Evolutionary conservation across 179 eudicot genomes (phyloP).

Genomic region (Silene noctiflora): DNA sequence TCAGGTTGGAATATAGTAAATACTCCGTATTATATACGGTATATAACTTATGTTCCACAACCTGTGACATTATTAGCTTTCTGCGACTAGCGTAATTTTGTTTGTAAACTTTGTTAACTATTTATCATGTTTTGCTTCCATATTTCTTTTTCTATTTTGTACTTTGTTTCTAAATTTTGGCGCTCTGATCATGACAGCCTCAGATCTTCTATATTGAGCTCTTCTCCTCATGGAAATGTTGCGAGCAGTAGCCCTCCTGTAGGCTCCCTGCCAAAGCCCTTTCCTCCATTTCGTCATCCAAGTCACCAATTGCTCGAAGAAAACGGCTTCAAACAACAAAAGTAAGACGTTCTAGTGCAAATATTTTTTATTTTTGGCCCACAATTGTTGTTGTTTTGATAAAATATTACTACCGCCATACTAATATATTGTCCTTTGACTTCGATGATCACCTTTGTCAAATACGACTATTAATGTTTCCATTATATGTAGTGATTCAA

Average conservation of each 20-base stretch:
- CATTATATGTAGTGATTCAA: too few relatives aligned
- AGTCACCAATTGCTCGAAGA: constrained; percentile 91
- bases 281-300: constrained; percentile 93
- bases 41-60: not conserved
- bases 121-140: too few relatives aligned
- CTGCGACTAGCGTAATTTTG: not conserved
- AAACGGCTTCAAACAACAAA: constrained; percentile 92
- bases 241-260: constrained; percentile 79
- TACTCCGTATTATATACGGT: too few relatives aligned
- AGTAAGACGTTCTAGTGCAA: constrained; percentile 39
- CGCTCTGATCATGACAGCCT: constrained; percentile 34
- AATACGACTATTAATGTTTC: too few relatives aligned
- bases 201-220: constrained; percentile 75
- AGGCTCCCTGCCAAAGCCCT: constrained; percentile 81
- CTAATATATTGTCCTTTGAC: too few relatives aligned
- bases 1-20: too few relatives aligned
- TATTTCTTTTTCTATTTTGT: too few relatives aligned
- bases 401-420: too few relatives aligned
- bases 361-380: not conserved
- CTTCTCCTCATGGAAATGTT: constrained; percentile 61
- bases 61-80: not conserved
- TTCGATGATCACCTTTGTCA: too few relatives aligned
- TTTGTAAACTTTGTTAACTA: too few relatives aligned
- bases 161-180: not conserved
- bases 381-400: too few relatives aligned